These are phyloP conservation scores for Penicillium sp. DNA, from an alignment of 2,329 filamentous ascomycete species.

Conservation along the genomic window DNA sequence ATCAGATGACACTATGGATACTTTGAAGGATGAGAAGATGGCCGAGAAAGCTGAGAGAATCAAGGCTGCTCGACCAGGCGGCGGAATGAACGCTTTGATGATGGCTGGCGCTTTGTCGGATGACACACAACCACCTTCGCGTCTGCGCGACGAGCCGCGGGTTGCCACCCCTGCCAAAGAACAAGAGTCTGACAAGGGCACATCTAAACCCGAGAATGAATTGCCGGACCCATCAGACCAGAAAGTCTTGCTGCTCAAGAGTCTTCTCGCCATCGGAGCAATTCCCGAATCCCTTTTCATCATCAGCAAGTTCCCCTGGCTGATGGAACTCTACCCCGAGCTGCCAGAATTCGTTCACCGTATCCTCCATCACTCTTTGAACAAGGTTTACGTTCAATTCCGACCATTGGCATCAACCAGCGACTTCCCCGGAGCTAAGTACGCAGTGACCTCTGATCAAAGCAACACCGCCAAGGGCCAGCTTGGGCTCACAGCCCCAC, in stretches of 20 bases:
- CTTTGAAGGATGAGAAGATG: conserved; percentile 63
- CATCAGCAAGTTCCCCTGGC: conserved; percentile 86
- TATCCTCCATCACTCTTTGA: conserved; percentile 75
- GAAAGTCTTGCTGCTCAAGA: conserved; percentile 78
- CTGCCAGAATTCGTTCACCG: conserved; percentile 78
- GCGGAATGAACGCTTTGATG: conserved; percentile 74
- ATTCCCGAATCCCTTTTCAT: conserved; percentile 91
- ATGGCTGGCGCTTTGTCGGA: conserved; percentile 84
- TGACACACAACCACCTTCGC: conserved; percentile 59
- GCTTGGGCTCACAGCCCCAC: conserved; percentile 58
- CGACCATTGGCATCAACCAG: conserved; percentile 46
- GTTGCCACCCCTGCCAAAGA: conserved; percentile 56
- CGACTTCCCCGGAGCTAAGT: conserved; percentile 49
- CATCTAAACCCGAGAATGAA: conserved; percentile 44
- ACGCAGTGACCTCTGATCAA: conserved; percentile 59
- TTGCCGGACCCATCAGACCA: conserved; percentile 76
- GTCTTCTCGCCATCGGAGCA: conserved; percentile 84
- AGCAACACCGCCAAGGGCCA: conserved; percentile 65
- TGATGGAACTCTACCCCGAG: conserved; percentile 78
- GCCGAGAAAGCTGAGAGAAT: conserved; percentile 78
- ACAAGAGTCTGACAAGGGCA: conserved; percentile 44
- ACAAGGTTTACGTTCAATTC: conserved; percentile 63
- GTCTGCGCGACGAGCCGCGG: conserved; percentile 51
- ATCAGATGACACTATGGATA: conserved; percentile 75
- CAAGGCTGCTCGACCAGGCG: conserved; percentile 64